These are phyloP conservation scores for Hypoxylon sp. DNA, from an alignment of 2,329 filamentous ascomycete species.

Conservation along the genomic window DNA sequence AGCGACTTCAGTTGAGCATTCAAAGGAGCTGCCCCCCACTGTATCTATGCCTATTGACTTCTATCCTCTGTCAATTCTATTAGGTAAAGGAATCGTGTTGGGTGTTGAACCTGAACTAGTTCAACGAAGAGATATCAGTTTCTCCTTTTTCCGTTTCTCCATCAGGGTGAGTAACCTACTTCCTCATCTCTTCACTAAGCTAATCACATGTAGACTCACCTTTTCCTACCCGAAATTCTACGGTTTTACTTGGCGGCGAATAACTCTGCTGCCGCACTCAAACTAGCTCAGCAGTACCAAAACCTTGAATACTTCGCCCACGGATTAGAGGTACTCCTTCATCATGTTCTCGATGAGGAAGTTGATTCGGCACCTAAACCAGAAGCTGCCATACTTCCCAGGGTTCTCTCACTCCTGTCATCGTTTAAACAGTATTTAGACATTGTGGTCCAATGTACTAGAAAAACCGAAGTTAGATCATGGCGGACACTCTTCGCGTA, in stretches of 20 bases:
- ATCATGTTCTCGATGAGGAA: slow-evolving; percentile 94
- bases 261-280: slow-evolving; percentile 84
- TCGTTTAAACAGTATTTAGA: slow-evolving; percentile 90
- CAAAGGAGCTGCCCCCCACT: slow-evolving; percentile 79
- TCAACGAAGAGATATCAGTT: slow-evolving; percentile 91
- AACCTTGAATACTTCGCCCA: slow-evolving; percentile 93
- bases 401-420: slow-evolving; percentile 75
- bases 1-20: slow-evolving; percentile 74
- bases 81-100: slow-evolving; percentile 91
- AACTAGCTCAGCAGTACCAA: slow-evolving; percentile 87
- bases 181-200: slow-evolving; percentile 2
- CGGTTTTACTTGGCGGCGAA: slow-evolving; percentile 82
- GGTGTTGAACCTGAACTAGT: slow-evolving; percentile 93
- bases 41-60: slow-evolving; percentile 91
- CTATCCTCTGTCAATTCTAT: slow-evolving; percentile 88
- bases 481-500: slow-evolving; percentile 96
- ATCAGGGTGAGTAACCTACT: slow-evolving; percentile 77
- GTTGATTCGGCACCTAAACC: slow-evolving; percentile 79
- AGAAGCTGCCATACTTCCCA: slow-evolving; percentile 74
- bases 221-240: slow-evolving; percentile 91
- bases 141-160: slow-evolving; percentile 89
- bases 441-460: slow-evolving; percentile 95
- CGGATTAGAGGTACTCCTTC: slow-evolving; percentile 90
- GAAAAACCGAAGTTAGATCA: slow-evolving; percentile 94
- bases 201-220: slow-evolving; percentile 76